A percentile compares a stretch with the other conserved stretches of the same genome.
These are phyloP conservation scores for Vicia faba DNA, from an alignment of 306 rosid genomes.

Conservation along the genomic window DNA sequence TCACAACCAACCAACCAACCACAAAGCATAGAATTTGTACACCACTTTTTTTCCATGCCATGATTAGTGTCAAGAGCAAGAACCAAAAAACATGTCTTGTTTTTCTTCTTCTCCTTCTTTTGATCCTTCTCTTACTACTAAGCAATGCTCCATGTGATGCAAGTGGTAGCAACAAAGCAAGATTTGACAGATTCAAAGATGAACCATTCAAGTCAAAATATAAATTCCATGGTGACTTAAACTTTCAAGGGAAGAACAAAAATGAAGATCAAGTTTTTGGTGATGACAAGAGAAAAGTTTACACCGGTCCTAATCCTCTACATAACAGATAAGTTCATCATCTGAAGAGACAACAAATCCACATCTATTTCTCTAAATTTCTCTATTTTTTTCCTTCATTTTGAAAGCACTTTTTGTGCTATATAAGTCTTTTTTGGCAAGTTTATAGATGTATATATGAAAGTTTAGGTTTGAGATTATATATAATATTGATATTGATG, in stretches of 20 bases:
- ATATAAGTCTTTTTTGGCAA: conserved; percentile 40
- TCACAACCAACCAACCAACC: conserved; percentile 4
- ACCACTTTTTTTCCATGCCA: conserved; percentile 43
- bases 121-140: conserved; percentile 46
- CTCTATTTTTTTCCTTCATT: conserved; percentile 8
- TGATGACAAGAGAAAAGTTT: conserved; percentile 74
- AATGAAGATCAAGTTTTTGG: conserved; percentile 52
- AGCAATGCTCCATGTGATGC: conserved; percentile 47
- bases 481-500: conserved; percentile 42
- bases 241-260: conserved; percentile 28
- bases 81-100: conserved; percentile 46
- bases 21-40: background rate
- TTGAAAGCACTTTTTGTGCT: conserved; percentile 48
- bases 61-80: conserved; percentile 51
- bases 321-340: conserved; percentile 76
- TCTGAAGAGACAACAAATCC: conserved; percentile 22
- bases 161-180: conserved; percentile 33
- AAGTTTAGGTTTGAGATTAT: conserved; percentile 47
- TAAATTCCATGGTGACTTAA: conserved; percentile 33
- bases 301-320: conserved; percentile 93
- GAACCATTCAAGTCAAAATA: conserved; percentile 28
- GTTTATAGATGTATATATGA: conserved; percentile 57
- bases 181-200: conserved; percentile 45
- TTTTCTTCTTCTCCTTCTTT: conserved; percentile 51
- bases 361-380: conserved; percentile 29